Percentiles rank a stretch among this genome's conserved stretches.
phyloP scores from a whole-genome alignment of 768 basidiomycete genomes.

The Lentinus tigrinus region DNA sequence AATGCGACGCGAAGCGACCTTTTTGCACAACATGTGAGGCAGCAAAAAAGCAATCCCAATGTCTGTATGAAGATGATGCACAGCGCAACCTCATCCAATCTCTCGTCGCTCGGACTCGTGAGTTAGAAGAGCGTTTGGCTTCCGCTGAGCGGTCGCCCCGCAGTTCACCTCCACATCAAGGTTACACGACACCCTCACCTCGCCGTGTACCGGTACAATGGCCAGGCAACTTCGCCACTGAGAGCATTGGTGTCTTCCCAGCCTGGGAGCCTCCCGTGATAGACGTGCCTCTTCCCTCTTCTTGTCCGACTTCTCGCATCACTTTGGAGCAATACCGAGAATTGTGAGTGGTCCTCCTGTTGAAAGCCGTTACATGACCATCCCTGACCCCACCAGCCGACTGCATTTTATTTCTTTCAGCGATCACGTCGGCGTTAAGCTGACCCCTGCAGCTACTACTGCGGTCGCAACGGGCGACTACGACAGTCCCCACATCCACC shows the following conservation, averaged over 20 bases:
- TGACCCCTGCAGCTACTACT: neutral
- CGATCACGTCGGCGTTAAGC: neutral
- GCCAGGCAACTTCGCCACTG: neutral
- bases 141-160: neutral
- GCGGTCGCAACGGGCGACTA: neutral
- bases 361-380: neutral
- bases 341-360: neutral
- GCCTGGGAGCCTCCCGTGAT: neutral
- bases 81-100: neutral
- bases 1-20: neutral
- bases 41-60: neutral
- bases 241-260: neutral
- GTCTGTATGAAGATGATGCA: neutral
- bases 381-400: neutral
- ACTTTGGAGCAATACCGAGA: neutral
- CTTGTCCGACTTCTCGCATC: neutral
- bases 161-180: neutral
- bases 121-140: neutral
- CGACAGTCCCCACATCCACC: slow-evolving; percentile 1
- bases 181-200: neutral
- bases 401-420: neutral
- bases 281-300: neutral
- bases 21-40: neutral
- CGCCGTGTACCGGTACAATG: neutral
- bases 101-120: neutral